Evolutionary conservation across 164 flowering plant species (phyloP), one percentile per base, ranked within the genome.

Genomic region (Liriodendron chinense): DNA sequence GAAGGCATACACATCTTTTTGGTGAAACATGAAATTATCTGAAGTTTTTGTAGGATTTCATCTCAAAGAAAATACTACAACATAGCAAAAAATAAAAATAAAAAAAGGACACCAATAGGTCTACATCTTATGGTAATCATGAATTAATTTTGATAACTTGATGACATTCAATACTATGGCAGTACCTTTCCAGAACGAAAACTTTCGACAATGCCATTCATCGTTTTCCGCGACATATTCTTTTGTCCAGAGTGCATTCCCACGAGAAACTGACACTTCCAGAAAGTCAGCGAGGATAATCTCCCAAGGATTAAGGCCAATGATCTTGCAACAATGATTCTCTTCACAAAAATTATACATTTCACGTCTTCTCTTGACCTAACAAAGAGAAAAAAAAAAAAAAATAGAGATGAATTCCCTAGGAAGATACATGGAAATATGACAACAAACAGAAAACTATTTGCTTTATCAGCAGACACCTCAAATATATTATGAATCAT

Each of bases 311-410:
- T 87, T 76, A 72, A 76, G 22, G 92, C 81, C 80, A 96, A 84
- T 50, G 93, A 79, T 83, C 93, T 88, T n/a, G 98, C 99, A 79
- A 84, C 85, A 66, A 93, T 80, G 75, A 94, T 89, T 81, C 98
- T 87, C 86, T 91, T 92, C 26, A 94, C 99, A 83, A 96, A 96
- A 62, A 96, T 76, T 77, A 96, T 94, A 77, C 98, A 96, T 80
- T 96, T 96, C 96, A 88, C 89, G 80, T 86, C 78, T 71, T 83
- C 82, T 69, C 86, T 89, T 73, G 72, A 75, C 90, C 98, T 92
- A 94, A 59, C 67, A 87, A 69, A 53, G 25, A 59, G 73, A 47
- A n/a, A 78, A 28, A 68, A n/a, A 34, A 34, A 34, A 34, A 34
- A 3, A 34, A 34, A 34, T 34, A 34, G 5, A 34, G 43, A 34